Percentiles rank a stretch among this genome's conserved stretches.
These are phyloP conservation scores for Xylaria telfairii DNA, from an alignment of 495 filamentous ascomycete species.

Conservation along the genomic window DNA sequence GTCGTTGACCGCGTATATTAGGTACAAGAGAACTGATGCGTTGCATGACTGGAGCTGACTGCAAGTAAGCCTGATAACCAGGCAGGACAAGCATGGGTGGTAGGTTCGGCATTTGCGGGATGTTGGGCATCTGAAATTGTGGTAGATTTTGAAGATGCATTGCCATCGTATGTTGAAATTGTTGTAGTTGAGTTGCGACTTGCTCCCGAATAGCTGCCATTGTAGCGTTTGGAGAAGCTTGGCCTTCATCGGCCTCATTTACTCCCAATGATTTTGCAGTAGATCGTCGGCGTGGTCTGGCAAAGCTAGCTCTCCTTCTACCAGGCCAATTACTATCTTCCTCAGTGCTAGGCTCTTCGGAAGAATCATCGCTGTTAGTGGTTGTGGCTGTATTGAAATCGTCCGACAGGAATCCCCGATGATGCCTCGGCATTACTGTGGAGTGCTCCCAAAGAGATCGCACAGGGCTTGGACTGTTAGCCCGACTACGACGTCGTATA, in stretches of 20 bases:
- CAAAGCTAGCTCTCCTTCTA: conserved; percentile 45
- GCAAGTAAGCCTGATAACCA: conserved; percentile 71
- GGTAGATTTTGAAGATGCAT: conserved; percentile 46
- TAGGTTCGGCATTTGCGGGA: conserved; percentile 62
- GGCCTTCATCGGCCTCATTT: conserved; percentile 40
- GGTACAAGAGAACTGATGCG: conserved; percentile 78
- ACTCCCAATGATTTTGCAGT: conserved; percentile 26
- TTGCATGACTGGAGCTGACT: conserved; percentile 65
- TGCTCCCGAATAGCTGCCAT: conserved; percentile 79
- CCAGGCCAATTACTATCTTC: conserved; percentile 46
- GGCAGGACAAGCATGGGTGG: conserved; percentile 65
- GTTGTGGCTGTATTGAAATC: conserved; percentile 43
- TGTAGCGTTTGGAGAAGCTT: conserved; percentile 64
- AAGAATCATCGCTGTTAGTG: conserved; percentile 48
- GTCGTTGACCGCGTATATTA: conserved; percentile 52
- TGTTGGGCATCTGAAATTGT: conserved; percentile 70
- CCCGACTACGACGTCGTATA: conserved; percentile 58
- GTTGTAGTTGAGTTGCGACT: conserved; percentile 76
- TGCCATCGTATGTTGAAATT: conserved; percentile 21
- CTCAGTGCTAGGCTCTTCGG: conserved; percentile 40
- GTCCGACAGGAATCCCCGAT: conserved; percentile 44
- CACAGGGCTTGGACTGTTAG: conserved; percentile 70
- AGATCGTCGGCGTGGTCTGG: conserved; percentile 35
- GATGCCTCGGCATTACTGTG: conserved; percentile 42
- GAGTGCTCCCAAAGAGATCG: conserved; percentile 66